Base-by-base conservation (phyloP, 2,329 filamentous ascomycete species). In the Apiospora hydei region DNA sequence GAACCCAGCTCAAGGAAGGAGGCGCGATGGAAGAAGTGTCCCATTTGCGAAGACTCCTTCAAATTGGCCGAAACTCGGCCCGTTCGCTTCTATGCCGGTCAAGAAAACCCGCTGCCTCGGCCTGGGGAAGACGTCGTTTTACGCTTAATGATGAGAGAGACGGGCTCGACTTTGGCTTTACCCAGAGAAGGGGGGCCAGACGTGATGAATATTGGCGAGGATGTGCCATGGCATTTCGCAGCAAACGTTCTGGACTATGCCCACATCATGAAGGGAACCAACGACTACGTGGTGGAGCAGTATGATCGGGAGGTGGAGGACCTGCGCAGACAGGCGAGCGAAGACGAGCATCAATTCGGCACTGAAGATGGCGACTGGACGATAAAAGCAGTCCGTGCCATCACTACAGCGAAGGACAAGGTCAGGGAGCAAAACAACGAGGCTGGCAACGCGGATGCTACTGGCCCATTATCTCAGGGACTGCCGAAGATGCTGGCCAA, bases 201-300 rank as follows among this genome's bases (percentile, higher is more conserved):
- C 75, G 87, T 90, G 3, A 85, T 94, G 41, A 88, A 88, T 43
- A 87, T 89, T 26, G 89, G 89, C 11, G 91, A 96, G 69, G 93
- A 95, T 77, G 90, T 98, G 47, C 96, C 96, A 0, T 99, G 96
- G 96, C 94, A 97, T 81, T 95, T 96, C 82, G 94, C 94, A 7
- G 95, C 94, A 13, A 97, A 98, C 77, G 95, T 98, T 47, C 88
- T 97, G 80, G 96, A 99, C 80, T 99, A 98, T 82, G 94, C 95
- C 21, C 91, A 95, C 51, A 92, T 98, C 71, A 98, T 99, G 94
- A 97, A 96, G 80, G 96, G 95, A 8, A 96, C 94, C 5, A 91
- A 93, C 77, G 91, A 93, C 46, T 99, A 99, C 80, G 96, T 99
- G 92, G 80, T 85, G 16, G 87, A 90, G 70, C 93, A 98, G 79